A percentile compares a stretch with the other conserved stretches of the same genome.
Evolutionary conservation across 768 basidiomycete species (phyloP).

Genomic region (Lactifluus subvellereus): DNA sequence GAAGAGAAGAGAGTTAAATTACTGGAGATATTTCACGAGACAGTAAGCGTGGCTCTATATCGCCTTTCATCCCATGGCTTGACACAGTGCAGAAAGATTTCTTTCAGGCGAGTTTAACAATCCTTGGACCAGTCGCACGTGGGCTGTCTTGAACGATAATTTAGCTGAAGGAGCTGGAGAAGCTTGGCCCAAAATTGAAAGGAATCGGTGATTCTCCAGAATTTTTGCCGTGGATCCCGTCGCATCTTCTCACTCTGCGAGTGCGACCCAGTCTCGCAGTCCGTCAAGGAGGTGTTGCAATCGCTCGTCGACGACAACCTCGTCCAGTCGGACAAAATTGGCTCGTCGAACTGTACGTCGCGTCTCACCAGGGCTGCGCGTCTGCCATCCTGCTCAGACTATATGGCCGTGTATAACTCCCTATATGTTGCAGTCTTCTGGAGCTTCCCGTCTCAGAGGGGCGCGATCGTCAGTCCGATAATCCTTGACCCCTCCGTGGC

Average conservation of each 20-base stretch:
- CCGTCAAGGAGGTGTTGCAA: conserved; percentile 87
- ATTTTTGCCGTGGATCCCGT: not conserved
- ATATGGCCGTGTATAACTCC: too few species aligned
- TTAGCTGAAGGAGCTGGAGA: conserved; percentile 91
- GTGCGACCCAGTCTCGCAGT: conserved; percentile 62
- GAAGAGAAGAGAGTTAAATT: conserved; percentile 89
- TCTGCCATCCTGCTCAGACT: too few species aligned
- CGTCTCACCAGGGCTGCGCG: too few species aligned
- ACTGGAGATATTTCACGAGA: conserved; percentile 91
- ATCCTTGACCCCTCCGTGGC: not conserved
- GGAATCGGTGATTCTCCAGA: conserved; percentile 61
- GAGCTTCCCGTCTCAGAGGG: conserved; percentile 90
- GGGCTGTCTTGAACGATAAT: not conserved
- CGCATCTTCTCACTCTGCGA: not conserved
- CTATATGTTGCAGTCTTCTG: conserved; percentile 66
- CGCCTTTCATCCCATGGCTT: not conserved
- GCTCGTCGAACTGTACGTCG: conserved; percentile 82
- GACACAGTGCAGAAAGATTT: conserved; percentile 62
- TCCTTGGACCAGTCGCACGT: not conserved
- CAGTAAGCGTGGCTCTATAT: conserved; percentile 39
- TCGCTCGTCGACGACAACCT: conserved; percentile 82
- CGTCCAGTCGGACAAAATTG: conserved; percentile 87
- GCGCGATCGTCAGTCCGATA: conserved; percentile 53
- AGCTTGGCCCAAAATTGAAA: conserved; percentile 80
- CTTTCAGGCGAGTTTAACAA: conserved; percentile 47